Evolutionary conservation across 805 yeast species (phyloP), one percentile per base, ranked within the genome.

Genomic region (Suhomyces sp.): DNA sequence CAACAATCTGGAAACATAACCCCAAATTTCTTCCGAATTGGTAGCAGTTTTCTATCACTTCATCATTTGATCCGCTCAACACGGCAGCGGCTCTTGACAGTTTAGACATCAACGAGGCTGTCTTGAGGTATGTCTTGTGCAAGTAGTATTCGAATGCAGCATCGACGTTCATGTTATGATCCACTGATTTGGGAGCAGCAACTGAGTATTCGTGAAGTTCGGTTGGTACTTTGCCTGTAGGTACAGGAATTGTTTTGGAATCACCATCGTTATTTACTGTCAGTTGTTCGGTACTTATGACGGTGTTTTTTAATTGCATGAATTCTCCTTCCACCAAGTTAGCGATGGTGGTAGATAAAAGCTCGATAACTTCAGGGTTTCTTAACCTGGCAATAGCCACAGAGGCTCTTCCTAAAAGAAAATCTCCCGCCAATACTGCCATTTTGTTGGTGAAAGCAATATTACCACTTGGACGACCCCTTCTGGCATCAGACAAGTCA

Each of bases 351-450:
- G 96, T 91, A 3, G 97, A 88, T 68, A 93, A 78, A 42, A 93
- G 72, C 65, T 93, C 98, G 39, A 88, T 90, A 29, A 93, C 98
- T 66, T 93, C 98, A n/a, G 96, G 91, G 58, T 93, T 91, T 54
- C 97, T 73, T 33, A 93, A 66, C 42, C 98, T 70, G 9, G 97
- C 95, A 46, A 93, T 81, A 2, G 96, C 90, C 7, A 93, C 97
- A 0, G 98, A 90, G 0, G 98, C 98, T 50, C 98, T 75, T 12
- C 96, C 98, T 30, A 93, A 74, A 39, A 93, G 61, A 63, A 93
- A 93, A 64, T 93, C 98, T 28, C 98, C 98, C 0, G 97, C 98
- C 38, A 93, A 70, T 25, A 93, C 88, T 6, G 98, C 95, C 97
- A 93, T 90, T 55, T 93, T 93, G 65, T 93, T 93, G 19, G 95